These are phyloP conservation scores for Leptosphaerulina australis DNA, from an alignment of 2,329 filamentous ascomycete species.

Conservation along the genomic window DNA sequence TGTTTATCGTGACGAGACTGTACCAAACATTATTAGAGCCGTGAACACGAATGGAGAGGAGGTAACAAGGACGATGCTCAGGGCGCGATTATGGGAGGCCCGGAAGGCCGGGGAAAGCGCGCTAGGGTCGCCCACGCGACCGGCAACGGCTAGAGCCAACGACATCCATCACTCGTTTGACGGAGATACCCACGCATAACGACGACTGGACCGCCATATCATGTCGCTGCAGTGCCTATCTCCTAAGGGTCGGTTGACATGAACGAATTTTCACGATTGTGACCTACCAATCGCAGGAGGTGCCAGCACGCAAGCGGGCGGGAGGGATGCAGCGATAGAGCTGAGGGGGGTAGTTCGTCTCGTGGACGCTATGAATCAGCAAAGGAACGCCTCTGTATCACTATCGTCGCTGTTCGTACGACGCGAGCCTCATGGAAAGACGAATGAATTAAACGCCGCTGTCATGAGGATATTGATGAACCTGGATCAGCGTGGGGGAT, in stretches of 20 bases:
- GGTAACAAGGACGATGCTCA: not conserved
- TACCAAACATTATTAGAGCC: not conserved
- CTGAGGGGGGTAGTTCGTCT: slow-evolving; percentile 2
- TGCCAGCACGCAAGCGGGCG: slow-evolving; percentile 1
- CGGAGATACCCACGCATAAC: not conserved
- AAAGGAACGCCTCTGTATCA: not conserved
- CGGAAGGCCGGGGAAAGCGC: slow-evolving; percentile 8
- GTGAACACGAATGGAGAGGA: not conserved
- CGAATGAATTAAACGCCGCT: not conserved
- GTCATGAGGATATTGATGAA: not conserved
- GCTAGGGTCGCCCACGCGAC: not conserved
- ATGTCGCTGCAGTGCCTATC: not conserved
- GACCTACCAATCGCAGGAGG: slow-evolving; percentile 3
- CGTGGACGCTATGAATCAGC: slow-evolving; percentile 1
- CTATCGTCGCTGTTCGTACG: slow-evolving; percentile 2
- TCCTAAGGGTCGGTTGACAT: slow-evolving; percentile 22
- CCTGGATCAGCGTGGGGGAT: not conserved
- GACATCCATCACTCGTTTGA: not conserved
- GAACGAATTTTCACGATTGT: slow-evolving; percentile 25
- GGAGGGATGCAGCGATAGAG: not conserved
- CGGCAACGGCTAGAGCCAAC: not conserved
- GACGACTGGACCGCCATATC: not conserved
- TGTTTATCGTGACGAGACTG: slow-evolving; percentile 7
- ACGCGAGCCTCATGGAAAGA: not conserved
- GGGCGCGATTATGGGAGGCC: not conserved